These are phyloP conservation scores for Papiliotrema nemorosa DNA, from an alignment of 1,284 basidiomycete species.

Conservation along the genomic window DNA sequence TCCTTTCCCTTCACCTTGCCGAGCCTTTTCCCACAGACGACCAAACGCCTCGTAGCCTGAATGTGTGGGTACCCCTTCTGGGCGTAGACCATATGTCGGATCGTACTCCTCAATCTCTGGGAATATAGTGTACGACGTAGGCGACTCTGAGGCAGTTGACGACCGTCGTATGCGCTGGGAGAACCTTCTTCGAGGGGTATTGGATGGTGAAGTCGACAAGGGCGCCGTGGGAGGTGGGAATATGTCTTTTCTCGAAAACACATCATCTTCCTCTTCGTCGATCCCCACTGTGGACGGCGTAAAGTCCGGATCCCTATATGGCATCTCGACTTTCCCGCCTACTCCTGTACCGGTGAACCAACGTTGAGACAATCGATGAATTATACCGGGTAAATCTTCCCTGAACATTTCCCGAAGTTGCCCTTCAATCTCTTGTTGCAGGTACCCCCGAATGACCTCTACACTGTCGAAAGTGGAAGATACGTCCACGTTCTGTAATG, in stretches of 20 bases:
- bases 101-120: conserved; percentile 89
- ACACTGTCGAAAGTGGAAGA: conserved; percentile 97
- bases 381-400: conserved; percentile 94
- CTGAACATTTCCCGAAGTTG: conserved; percentile 97
- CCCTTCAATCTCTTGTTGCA: conserved; percentile 94
- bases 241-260: conserved; percentile 31
- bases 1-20: conserved; percentile 58
- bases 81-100: conserved; percentile 94
- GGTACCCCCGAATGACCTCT: conserved; percentile 94
- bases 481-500: conserved; percentile 95
- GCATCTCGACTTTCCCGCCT: conserved; percentile 46
- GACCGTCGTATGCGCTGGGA: conserved; percentile 14
- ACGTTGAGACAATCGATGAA: conserved; percentile 89
- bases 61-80: conserved; percentile 70
- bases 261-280: conserved; percentile 51
- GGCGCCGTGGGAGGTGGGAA: conserved; percentile 44
- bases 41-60: conserved; percentile 49
- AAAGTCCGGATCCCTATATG: conserved; percentile 32
- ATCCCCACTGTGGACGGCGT: neutral
- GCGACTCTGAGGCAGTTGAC: conserved; percentile 39
- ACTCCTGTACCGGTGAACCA: conserved; percentile 59
- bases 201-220: conserved; percentile 7
- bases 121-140: conserved; percentile 55
- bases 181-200: conserved; percentile 22
- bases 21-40: conserved; percentile 59